Conservation (phyloP, 768 basidiomycete genomes). For the Sarcodon aspratus region DNA sequence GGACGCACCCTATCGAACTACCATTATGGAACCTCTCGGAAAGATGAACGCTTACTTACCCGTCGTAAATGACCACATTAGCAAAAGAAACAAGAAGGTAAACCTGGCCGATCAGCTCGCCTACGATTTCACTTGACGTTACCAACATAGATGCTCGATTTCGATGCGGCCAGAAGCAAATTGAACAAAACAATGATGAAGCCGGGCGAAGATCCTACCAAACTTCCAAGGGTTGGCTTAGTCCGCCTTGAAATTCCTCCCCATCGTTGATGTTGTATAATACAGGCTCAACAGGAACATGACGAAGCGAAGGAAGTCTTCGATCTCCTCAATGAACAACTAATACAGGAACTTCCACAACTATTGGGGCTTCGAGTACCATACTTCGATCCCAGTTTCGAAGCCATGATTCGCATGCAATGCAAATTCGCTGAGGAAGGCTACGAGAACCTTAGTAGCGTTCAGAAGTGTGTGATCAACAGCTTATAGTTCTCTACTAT, state of each 20-base stretch:
- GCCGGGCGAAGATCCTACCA: constrained; percentile 86
- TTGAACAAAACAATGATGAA: constrained; percentile 86
- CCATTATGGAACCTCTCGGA: constrained; percentile 89
- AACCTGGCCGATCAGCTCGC: neutral
- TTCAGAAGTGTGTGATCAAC: constrained; percentile 54
- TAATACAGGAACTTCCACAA: constrained; percentile 84
- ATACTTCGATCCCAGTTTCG: constrained; percentile 97
- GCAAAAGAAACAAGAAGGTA: constrained; percentile 96
- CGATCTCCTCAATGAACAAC: constrained; percentile 84
- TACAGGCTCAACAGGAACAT: constrained; percentile 86
- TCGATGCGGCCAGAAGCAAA: constrained; percentile 85
- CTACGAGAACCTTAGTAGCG: constrained; percentile 91
- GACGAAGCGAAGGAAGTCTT: constrained; percentile 94
- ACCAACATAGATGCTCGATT: constrained; percentile 71
- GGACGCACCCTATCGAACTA: constrained; percentile 92
- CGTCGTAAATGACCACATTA: constrained; percentile 84
- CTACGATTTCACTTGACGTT: neutral
- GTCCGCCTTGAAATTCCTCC: neutral
- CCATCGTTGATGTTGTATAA: neutral
- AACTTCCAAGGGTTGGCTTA: constrained; percentile 63
- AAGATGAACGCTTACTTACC: constrained; percentile 97
- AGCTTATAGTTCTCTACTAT: neutral
- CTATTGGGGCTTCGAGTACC: constrained; percentile 92
- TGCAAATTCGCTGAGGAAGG: constrained; percentile 97
- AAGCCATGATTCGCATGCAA: constrained; percentile 98